phyloP scores from a whole-genome alignment of 192 early-diverging fungal genomes.

The Podila epigama region DNA sequence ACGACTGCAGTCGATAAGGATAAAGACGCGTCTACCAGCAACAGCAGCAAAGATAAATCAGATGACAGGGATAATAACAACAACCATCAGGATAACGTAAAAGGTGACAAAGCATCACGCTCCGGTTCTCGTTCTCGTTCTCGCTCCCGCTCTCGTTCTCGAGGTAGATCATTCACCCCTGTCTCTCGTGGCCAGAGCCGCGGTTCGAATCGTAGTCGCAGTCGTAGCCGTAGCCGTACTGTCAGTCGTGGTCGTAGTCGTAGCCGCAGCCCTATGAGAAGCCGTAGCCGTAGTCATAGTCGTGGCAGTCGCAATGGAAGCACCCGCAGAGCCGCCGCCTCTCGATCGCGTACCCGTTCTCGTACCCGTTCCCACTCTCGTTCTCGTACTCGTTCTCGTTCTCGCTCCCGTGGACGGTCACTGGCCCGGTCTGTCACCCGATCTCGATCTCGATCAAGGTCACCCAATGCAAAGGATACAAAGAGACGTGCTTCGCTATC shows the following conservation, averaged over 20 bases:
- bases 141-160: slow-evolving; percentile 16
- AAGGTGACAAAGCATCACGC: slow-evolving; percentile 10
- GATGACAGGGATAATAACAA: neutral
- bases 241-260: slow-evolving; percentile 12
- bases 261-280: neutral
- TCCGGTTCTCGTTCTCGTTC: slow-evolving; percentile 18
- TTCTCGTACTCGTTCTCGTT: neutral
- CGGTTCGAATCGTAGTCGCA: neutral
- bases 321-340: too few species aligned
- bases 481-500: slow-evolving; percentile 5
- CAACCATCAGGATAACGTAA: neutral
- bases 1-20: neutral
- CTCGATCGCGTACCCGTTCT: slow-evolving; percentile 17
- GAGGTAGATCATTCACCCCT: slow-evolving; percentile 9
- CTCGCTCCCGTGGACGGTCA: slow-evolving; percentile 24
- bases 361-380: slow-evolving; percentile 3
- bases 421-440: slow-evolving; percentile 27
- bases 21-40: neutral
- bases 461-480: neutral
- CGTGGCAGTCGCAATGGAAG: slow-evolving; percentile 9
- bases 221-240: slow-evolving; percentile 6
- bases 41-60: neutral
- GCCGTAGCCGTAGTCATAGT: neutral
- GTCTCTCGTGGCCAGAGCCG: neutral
- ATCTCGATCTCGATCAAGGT: slow-evolving; percentile 3